Percentiles rank a stretch among this genome's conserved stretches.
Evolutionary conservation across 306 rosid species (phyloP).

Genomic region (Elaeagnus macrophylla): DNA sequence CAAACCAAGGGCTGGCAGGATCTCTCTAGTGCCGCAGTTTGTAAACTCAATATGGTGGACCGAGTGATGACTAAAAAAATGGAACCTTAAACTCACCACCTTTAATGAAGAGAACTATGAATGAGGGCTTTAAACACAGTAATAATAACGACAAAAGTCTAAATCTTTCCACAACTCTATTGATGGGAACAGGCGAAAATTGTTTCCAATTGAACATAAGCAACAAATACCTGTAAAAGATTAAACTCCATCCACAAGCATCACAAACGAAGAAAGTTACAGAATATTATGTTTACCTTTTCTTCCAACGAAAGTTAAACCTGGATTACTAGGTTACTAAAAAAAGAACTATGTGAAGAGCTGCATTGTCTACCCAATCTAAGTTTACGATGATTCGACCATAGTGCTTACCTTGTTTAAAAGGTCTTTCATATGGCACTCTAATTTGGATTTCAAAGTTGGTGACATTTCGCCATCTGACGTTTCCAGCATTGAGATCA

Average conservation of each 20-base stretch:
- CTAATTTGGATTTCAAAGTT: conserved; percentile 33
- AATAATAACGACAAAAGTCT: too few species aligned
- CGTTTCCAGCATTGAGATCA: conserved; percentile 43
- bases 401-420: conserved; percentile 51
- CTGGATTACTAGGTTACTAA: conserved; percentile 15
- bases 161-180: not conserved
- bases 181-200: too few species aligned
- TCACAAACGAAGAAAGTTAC: conserved; percentile 11
- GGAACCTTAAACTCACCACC: too few species aligned
- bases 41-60: too few species aligned
- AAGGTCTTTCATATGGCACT: conserved; percentile 43
- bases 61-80: too few species aligned
- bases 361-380: conserved; percentile 12
- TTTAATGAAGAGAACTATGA: too few species aligned
- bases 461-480: conserved; percentile 26
- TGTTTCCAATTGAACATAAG: too few species aligned
- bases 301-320: not conserved
- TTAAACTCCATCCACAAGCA: conserved; percentile 11
- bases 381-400: conserved; percentile 34
- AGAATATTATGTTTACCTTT: not conserved
- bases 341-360: not conserved
- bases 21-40: too few species aligned
- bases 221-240: conserved; percentile 3
- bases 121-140: too few species aligned
- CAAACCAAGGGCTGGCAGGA: too few species aligned